These are phyloP conservation scores for Phytopythium helicoides DNA, from an alignment of 352 stramenopile species.

Conservation along the genomic window DNA sequence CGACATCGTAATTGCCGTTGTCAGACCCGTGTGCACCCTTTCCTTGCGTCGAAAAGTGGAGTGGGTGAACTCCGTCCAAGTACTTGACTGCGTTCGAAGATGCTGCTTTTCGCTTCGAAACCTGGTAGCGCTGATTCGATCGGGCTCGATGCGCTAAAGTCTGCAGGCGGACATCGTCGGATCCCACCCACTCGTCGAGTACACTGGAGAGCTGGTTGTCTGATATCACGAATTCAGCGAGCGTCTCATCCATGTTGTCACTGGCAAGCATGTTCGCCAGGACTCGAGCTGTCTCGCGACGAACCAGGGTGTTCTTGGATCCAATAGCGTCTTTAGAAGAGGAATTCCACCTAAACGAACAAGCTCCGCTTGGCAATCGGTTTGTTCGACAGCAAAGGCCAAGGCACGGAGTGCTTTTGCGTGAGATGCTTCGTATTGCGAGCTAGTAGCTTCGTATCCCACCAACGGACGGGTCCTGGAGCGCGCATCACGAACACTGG, in stretches of 20 bases:
- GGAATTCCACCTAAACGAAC: slow-evolving; percentile 46
- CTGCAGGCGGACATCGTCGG: slow-evolving; percentile 44
- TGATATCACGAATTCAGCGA: slow-evolving; percentile 32
- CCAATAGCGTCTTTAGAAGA: slow-evolving; percentile 51
- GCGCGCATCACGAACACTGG: slow-evolving; percentile 56
- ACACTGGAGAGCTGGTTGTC: slow-evolving; percentile 36
- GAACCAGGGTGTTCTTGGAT: slow-evolving; percentile 41
- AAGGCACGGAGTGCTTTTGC: slow-evolving; percentile 57
- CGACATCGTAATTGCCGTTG: slow-evolving; percentile 51
- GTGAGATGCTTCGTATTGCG: slow-evolving; percentile 43
- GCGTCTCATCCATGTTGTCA: slow-evolving; percentile 31
- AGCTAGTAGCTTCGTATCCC: slow-evolving; percentile 17
- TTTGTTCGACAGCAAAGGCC: slow-evolving; percentile 50
- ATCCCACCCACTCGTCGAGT: slow-evolving; percentile 44
- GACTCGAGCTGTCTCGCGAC: slow-evolving; percentile 56
- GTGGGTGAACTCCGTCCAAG: slow-evolving; percentile 65
- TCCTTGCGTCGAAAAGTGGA: slow-evolving; percentile 41
- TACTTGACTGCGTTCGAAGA: slow-evolving; percentile 44
- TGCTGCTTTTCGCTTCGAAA: slow-evolving; percentile 9
- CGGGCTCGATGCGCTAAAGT: slow-evolving; percentile 51
- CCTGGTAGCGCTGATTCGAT: slow-evolving; percentile 57
- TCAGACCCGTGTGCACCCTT: slow-evolving; percentile 8
- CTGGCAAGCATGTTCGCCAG: slow-evolving; percentile 69
- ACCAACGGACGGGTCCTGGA: slow-evolving; percentile 58
- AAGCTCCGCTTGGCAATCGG: slow-evolving; percentile 59